Conservation (phyloP, 106 monocot species). For the Hemerocallis citrina region DNA sequence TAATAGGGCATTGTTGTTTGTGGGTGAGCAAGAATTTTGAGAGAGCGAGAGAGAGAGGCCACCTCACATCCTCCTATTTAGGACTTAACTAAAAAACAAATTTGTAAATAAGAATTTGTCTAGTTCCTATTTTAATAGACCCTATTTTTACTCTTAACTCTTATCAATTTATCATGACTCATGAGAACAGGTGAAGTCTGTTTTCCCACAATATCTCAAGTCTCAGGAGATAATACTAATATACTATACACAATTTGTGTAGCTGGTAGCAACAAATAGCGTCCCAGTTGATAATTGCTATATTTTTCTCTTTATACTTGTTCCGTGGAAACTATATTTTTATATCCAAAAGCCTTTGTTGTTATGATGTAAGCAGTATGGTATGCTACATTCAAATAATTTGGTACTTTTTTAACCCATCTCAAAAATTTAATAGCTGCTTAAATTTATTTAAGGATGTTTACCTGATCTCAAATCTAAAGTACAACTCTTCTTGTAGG, state of each 20-base stretch:
- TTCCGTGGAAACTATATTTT: not conserved
- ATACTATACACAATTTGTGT: not conserved
- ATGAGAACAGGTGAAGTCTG: not conserved
- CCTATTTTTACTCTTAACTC: too few species aligned
- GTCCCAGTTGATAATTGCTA: not conserved
- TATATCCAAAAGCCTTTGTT: not conserved
- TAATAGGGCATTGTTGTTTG: too few species aligned
- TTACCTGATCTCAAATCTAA: not conserved
- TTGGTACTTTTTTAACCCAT: not conserved
- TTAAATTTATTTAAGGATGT: not conserved
- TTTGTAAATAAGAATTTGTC: too few species aligned
- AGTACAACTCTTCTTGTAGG: conserved; percentile 28
- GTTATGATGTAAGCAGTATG: too few species aligned
- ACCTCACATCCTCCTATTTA: too few species aligned
- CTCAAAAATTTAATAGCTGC: not conserved
- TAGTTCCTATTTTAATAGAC: too few species aligned
- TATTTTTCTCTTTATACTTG: not conserved
- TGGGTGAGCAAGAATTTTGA: too few species aligned
- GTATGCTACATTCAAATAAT: too few species aligned
- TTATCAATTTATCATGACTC: too few species aligned
- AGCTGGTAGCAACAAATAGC: not conserved
- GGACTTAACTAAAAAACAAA: too few species aligned
- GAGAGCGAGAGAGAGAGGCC: too few species aligned
- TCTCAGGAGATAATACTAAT: not conserved
- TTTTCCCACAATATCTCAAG: not conserved